A percentile compares a stretch with the other conserved stretches of the same genome.
Conservation (phyloP, 1,139 yeast species). For the Citeromyces siamensis region DNA sequence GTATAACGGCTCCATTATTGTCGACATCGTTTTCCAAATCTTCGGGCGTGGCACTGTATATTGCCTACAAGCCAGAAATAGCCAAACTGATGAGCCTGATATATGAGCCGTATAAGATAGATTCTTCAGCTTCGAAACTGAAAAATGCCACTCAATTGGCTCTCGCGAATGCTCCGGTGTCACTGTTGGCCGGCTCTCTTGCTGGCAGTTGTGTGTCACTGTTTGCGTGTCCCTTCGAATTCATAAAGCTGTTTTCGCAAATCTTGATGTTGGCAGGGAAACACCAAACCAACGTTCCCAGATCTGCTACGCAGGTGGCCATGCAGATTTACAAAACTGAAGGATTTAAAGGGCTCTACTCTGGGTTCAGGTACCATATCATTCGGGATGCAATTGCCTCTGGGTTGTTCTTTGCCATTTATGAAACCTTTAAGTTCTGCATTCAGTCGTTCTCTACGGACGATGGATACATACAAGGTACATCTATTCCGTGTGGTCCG, state of each 20-base stretch:
- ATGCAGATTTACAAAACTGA: conserved; percentile 38
- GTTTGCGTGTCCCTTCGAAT: conserved; percentile 79
- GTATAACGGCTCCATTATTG: conserved; percentile 59
- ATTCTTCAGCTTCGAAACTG: neutral
- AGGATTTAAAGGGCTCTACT: conserved; percentile 54
- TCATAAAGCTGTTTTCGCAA: conserved; percentile 74
- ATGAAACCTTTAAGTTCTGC: conserved; percentile 55
- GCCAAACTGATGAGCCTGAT: conserved; percentile 14
- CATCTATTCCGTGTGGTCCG: conserved; percentile 1
- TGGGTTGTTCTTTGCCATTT: conserved; percentile 62
- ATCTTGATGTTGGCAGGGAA: conserved; percentile 34
- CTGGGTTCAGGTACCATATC: conserved; percentile 61
- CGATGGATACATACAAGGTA: conserved; percentile 3
- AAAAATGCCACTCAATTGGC: conserved; percentile 5
- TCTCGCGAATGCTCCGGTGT: conserved; percentile 48
- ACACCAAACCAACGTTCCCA: conserved; percentile 18
- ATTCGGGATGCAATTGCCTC: conserved; percentile 60
- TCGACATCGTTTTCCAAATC: conserved; percentile 59
- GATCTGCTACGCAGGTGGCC: conserved; percentile 33
- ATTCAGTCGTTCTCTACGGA: conserved; percentile 24
- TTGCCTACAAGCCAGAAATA: conserved; percentile 39
- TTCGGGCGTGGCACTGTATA: conserved; percentile 53
- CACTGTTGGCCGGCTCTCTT: conserved; percentile 50
- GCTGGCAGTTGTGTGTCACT: conserved; percentile 58
- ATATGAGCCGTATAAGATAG: neutral